These are phyloP conservation scores for Trichoderma oligosporum DNA, from an alignment of 2,329 filamentous ascomycete genomes.

Conservation along the genomic window DNA sequence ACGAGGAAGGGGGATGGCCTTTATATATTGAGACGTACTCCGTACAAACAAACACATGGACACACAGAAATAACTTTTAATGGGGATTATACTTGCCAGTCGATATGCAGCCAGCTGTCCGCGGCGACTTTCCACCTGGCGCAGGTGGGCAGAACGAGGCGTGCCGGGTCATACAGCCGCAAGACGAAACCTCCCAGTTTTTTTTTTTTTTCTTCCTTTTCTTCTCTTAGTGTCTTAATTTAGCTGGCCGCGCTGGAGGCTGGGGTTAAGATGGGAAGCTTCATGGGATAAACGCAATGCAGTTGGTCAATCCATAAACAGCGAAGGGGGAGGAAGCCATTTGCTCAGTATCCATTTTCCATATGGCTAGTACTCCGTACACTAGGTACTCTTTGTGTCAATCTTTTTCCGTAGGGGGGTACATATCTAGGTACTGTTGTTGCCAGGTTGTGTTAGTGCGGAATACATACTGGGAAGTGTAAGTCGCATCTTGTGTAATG, in stretches of 20 bases:
- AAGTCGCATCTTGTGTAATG: too few relatives aligned
- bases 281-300: background rate
- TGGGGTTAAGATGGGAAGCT: too few relatives aligned
- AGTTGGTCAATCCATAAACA: background rate
- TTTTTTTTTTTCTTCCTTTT: background rate
- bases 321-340: background rate
- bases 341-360: too few relatives aligned
- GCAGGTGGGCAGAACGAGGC: background rate
- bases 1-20: background rate
- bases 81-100: background rate
- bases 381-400: too few relatives aligned
- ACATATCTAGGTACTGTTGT: too few relatives aligned
- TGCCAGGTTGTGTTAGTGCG: too few relatives aligned
- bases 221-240: background rate
- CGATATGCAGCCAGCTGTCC: constrained; percentile 3
- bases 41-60: too few relatives aligned
- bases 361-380: too few relatives aligned
- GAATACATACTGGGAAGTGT: too few relatives aligned
- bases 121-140: background rate
- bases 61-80: too few relatives aligned
- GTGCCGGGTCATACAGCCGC: background rate
- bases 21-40: background rate
- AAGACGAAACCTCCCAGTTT: background rate
- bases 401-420: too few relatives aligned
- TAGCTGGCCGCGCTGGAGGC: too few relatives aligned